Percentiles rank a stretch among this genome's conserved stretches.
These are phyloP conservation scores for slime mould (Dictyostelium discoideum) DNA, from an alignment of 78 protist genomes.

Conservation along the genomic window dicty_2.7 NC_007091.3:2025501-2026000, in stretches of 20 bases:
- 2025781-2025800: constrained; percentile 77
- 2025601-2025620: background rate
- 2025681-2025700: constrained; percentile 51
- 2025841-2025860: constrained; percentile 80
- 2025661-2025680: constrained; percentile 58
- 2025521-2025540: background rate
- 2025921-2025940: constrained; percentile 54
- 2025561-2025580: constrained; percentile 12
- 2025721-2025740: constrained; percentile 7
- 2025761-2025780: constrained; percentile 78
- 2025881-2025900: constrained; percentile 62
- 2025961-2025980: constrained; percentile 39
- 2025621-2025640: constrained; percentile 15
- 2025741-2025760: constrained; percentile 54
- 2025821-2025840: constrained; percentile 57
- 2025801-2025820: constrained; percentile 39
- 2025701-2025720: constrained; percentile 44
- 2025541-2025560: background rate
- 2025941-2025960: constrained; percentile 32
- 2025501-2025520: constrained; percentile 7
- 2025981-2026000: background rate
- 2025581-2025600: background rate
- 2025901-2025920: constrained; percentile 60
- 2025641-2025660: constrained; percentile 65
- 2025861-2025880: constrained; percentile 62